phyloP scores from a whole-genome alignment of 805 yeast genomes.

The Zygosaccharomyces bailii region DNA sequence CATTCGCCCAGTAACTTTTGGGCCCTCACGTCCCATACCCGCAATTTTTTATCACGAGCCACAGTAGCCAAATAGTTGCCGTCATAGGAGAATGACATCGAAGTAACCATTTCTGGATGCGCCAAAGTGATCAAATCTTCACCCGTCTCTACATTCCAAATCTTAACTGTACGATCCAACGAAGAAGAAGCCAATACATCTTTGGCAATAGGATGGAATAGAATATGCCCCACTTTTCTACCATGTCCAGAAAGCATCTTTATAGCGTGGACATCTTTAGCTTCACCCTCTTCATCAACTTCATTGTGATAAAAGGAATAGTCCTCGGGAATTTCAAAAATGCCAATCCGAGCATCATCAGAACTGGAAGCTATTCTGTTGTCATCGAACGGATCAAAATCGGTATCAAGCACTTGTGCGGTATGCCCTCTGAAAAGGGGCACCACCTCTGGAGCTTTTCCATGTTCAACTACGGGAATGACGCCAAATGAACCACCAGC shows the following conservation, averaged over 20 bases:
- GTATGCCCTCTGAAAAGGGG: constrained; percentile 95
- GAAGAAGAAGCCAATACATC: constrained; percentile 87
- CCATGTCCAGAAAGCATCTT: constrained; percentile 79
- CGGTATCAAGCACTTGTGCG: constrained; percentile 92
- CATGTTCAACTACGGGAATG: constrained; percentile 78
- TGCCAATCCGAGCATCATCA: constrained; percentile 73
- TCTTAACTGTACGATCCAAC: constrained; percentile 82
- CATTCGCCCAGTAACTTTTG: constrained; percentile 79
- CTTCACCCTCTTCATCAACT: constrained; percentile 50
- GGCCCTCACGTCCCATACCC: constrained; percentile 86
- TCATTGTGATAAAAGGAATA: constrained; percentile 63
- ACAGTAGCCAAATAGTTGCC: constrained; percentile 86
- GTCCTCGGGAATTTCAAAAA: constrained; percentile 86
- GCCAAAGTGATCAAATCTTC: constrained; percentile 66
- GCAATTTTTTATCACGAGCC: constrained; percentile 81
- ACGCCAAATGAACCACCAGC: constrained; percentile 99
- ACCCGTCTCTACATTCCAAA: constrained; percentile 84
- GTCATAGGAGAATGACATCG: constrained; percentile 84
- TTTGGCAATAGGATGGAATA: constrained; percentile 84
- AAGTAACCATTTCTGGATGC: constrained; percentile 90
- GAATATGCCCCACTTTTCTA: constrained; percentile 89
- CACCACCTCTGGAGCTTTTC: constrained; percentile 89
- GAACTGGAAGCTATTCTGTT: constrained; percentile 72
- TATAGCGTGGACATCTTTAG: constrained; percentile 67
- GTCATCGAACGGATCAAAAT: constrained; percentile 87